Evolutionary conservation across 306 rosid species (phyloP).

Genomic region (Medicago truncatula): DNA sequence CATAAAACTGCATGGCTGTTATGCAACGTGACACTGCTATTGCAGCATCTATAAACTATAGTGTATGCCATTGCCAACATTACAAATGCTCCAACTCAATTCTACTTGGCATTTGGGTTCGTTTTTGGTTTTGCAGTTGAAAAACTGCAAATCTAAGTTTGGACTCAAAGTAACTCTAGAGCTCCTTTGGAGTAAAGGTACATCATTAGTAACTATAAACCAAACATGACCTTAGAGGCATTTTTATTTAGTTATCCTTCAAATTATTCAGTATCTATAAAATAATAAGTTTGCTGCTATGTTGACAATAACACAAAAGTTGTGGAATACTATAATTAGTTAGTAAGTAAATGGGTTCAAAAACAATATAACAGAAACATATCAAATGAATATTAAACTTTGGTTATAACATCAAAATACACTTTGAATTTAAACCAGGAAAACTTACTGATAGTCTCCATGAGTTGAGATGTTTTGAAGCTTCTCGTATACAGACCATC

Average conservation of each 20-base stretch:
- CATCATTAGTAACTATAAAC: not conserved
- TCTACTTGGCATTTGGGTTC: slow-evolving; percentile 5
- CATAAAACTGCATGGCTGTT: not conserved
- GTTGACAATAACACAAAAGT: not conserved
- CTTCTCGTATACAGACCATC: slow-evolving; percentile 92
- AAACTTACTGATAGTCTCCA: slow-evolving; percentile 95
- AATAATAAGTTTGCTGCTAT: slow-evolving; percentile 1
- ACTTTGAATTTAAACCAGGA: slow-evolving; percentile 14
- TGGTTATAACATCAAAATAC: slow-evolving; percentile 19
- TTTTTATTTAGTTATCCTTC: slow-evolving; percentile 27
- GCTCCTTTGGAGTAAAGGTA: slow-evolving; percentile 3
- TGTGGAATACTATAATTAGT: slow-evolving; percentile 8
- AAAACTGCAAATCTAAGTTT: slow-evolving; percentile 9
- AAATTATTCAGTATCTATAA: not conserved
- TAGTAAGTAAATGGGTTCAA: not conserved
- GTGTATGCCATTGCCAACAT: slow-evolving; percentile 12
- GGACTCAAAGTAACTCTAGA: slow-evolving; percentile 18
- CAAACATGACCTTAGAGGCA: not conserved
- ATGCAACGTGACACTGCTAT: not conserved
- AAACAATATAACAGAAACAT: slow-evolving; percentile 26
- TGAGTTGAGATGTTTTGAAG: slow-evolving; percentile 76
- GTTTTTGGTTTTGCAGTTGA: not conserved
- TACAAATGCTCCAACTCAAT: not conserved
- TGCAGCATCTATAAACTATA: not conserved
- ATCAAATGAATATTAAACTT: slow-evolving; percentile 25